A percentile compares a stretch with the other conserved stretches of the same genome.
Evolutionary conservation across 164 flowering plant genomes (phyloP).

Genomic region (Sextonia rubra): DNA sequence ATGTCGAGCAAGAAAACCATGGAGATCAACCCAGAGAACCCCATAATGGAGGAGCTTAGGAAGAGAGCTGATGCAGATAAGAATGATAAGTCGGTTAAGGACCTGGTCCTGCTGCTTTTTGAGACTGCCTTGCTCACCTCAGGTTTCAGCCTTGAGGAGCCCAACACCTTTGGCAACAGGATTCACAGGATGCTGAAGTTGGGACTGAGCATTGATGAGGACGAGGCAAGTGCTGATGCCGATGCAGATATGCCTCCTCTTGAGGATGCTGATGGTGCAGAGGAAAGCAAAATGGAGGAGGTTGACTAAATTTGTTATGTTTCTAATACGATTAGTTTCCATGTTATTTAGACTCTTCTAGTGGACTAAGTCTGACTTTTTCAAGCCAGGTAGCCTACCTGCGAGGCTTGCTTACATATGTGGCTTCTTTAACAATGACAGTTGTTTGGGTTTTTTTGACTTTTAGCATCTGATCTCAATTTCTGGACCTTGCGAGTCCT

Average conservation of each 20-base stretch:
- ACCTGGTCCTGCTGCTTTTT: slow-evolving; percentile 6
- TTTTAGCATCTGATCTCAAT: no score
- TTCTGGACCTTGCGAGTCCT: no score
- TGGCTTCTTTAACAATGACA: no score
- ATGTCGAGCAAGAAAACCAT: slow-evolving; percentile 12
- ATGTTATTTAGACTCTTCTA: no score
- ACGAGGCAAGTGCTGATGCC: not conserved
- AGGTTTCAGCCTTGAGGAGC: slow-evolving; percentile 8
- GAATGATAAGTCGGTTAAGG: slow-evolving; percentile 12
- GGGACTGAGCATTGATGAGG: not conserved
- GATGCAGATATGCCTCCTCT: slow-evolving; percentile 8
- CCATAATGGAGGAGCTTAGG: slow-evolving; percentile 12
- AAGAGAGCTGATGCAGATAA: slow-evolving; percentile 8
- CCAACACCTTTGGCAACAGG: slow-evolving; percentile 10
- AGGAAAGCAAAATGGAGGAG: slow-evolving; percentile 15
- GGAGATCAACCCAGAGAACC: slow-evolving; percentile 14
- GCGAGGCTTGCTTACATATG: no score
- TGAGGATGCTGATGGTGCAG: slow-evolving; percentile 8
- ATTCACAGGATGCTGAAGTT: slow-evolving; percentile 15
- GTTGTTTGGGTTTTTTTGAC: no score
- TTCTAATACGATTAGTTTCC: no score
- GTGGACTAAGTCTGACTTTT: no score
- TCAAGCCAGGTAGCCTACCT: no score
- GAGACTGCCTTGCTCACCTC: slow-evolving; percentile 12
- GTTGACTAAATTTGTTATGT: not conserved